Percentiles rank a stretch among this genome's conserved stretches.
phyloP scores from a whole-genome alignment of 139 green algal genomes.

The Diplosphaera chodatii region DNA sequence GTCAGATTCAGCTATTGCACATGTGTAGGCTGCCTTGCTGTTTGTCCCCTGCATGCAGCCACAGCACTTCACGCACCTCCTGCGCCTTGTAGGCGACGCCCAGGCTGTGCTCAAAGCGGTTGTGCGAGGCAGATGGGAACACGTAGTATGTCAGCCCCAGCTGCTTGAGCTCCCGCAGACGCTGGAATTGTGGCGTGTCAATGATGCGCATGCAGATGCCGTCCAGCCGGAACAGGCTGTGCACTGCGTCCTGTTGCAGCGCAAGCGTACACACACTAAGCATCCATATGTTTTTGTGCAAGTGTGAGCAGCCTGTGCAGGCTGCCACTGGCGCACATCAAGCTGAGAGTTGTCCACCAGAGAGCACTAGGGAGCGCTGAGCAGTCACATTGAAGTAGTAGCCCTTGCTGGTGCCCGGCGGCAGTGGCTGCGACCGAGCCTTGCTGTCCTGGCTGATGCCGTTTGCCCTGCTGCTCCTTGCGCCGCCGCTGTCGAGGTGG shows the following conservation, averaged over 20 bases:
- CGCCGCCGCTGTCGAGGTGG: neutral
- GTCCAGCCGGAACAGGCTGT: conserved; percentile 45
- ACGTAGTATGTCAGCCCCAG: conserved; percentile 51
- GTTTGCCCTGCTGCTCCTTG: too few relatives aligned
- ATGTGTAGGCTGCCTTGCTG: too few relatives aligned
- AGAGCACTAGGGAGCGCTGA: neutral
- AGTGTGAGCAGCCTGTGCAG: too few relatives aligned
- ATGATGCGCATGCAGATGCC: conserved; percentile 47
- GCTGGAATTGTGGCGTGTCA: conserved; percentile 81
- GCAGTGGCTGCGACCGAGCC: neutral
- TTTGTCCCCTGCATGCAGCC: too few relatives aligned
- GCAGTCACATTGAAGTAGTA: neutral
- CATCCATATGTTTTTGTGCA: too few relatives aligned
- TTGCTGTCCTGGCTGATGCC: neutral
- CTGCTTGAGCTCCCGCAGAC: conserved; percentile 78
- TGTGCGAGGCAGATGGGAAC: conserved; percentile 77
- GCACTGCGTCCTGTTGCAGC: conserved; percentile 61
- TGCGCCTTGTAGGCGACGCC: conserved; percentile 62
- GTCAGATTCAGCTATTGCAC: too few relatives aligned
- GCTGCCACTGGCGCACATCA: too few relatives aligned
- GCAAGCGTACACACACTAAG: too few relatives aligned
- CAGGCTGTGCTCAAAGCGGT: conserved; percentile 79
- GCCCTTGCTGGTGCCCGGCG: neutral
- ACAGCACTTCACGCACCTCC: too few relatives aligned
- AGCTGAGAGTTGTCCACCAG: too few relatives aligned